phyloP scores from a whole-genome alignment of 2,329 filamentous ascomycete genomes.

The Aspergillus neotritici region DNA sequence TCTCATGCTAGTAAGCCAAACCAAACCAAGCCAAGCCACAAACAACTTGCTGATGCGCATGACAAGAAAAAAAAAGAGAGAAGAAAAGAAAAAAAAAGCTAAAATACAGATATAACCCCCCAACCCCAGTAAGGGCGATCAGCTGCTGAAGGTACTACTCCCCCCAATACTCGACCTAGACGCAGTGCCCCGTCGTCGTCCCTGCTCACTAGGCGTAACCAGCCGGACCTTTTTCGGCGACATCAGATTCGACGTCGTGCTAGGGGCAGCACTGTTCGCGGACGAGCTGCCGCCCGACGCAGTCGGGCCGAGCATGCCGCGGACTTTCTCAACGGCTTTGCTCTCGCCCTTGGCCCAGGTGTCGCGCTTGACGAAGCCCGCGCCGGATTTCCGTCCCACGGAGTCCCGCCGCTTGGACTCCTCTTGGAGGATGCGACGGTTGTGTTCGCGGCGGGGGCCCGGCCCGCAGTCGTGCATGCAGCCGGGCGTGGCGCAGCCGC shows the following conservation, averaged over 20 bases:
- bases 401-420: slow-evolving; percentile 31
- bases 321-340: slow-evolving; percentile 42
- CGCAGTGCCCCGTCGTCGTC: slow-evolving; percentile 20
- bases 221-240: slow-evolving; percentile 43
- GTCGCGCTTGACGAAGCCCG: slow-evolving; percentile 40
- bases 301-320: slow-evolving; percentile 37
- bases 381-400: slow-evolving; percentile 28
- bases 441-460: slow-evolving; percentile 41
- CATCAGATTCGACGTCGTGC: slow-evolving; percentile 28
- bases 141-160: slow-evolving; percentile 6
- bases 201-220: slow-evolving; percentile 41
- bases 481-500: slow-evolving; percentile 54
- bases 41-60: no score
- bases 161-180: slow-evolving; percentile 18
- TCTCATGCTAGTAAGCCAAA: no score
- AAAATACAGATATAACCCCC: no score
- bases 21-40: no score
- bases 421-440: slow-evolving; percentile 28
- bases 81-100: no score
- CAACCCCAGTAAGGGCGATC: background rate
- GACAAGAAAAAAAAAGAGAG: background rate
- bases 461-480: slow-evolving; percentile 57
- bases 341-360: slow-evolving; percentile 41
- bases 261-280: slow-evolving; percentile 15
- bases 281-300: slow-evolving; percentile 21